These are phyloP conservation scores for Botrytis squamosa DNA, from an alignment of 2,329 filamentous ascomycete species.

Conservation along the genomic window DNA sequence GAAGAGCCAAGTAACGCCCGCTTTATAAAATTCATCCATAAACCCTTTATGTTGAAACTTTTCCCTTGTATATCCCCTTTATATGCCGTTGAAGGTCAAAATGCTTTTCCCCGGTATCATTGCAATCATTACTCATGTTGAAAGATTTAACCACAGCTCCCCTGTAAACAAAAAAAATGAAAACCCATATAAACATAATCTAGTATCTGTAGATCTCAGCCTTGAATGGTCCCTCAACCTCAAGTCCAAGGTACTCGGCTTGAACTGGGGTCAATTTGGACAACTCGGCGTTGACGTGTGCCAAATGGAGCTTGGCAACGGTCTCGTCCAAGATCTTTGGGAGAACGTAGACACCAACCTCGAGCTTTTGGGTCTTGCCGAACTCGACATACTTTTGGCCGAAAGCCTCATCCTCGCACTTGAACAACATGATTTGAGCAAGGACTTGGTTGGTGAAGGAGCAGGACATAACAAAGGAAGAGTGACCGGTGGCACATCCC, in stretches of 20 bases:
- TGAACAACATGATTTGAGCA: slow-evolving; percentile 97
- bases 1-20: slow-evolving; percentile 43
- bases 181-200: slow-evolving; percentile 30
- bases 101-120: slow-evolving; percentile 55
- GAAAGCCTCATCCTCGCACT: slow-evolving; percentile 83
- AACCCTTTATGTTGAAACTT: slow-evolving; percentile 41
- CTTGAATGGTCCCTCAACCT: slow-evolving; percentile 91
- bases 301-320: slow-evolving; percentile 90
- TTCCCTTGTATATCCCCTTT: slow-evolving; percentile 35
- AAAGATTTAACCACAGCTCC: slow-evolving; percentile 35
- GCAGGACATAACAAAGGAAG: slow-evolving; percentile 99
- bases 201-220: slow-evolving; percentile 64
- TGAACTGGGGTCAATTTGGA: slow-evolving; percentile 81
- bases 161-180: slow-evolving; percentile 28
- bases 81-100: slow-evolving; percentile 63
- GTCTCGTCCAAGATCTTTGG: slow-evolving; percentile 99
- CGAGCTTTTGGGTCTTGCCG: slow-evolving; percentile 86
- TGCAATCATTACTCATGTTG: slow-evolving; percentile 54
- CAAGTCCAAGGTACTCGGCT: slow-evolving; percentile 91
- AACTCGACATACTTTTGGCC: slow-evolving; percentile 95
- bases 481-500: slow-evolving; percentile 98
- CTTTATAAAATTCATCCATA: slow-evolving; percentile 31
- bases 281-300: slow-evolving; percentile 92
- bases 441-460: slow-evolving; percentile 99
- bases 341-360: slow-evolving; percentile 89